Evolutionary conservation across 345 rosid genomes (phyloP).

Genomic region (Eucalyptus sp.): DNA sequence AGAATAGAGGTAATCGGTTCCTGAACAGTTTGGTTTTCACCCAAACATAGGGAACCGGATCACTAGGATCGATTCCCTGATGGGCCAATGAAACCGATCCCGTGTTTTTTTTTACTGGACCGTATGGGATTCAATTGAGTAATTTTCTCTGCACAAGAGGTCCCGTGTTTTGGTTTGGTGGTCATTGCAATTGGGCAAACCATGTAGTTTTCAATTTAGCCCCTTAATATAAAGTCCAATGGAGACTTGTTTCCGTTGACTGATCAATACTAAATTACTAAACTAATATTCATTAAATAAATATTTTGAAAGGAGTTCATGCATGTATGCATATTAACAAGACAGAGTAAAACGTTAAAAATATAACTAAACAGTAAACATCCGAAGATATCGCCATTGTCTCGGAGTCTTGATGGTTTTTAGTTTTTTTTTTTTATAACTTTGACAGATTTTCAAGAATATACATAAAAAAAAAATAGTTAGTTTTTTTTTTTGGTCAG

Average conservation of each 20-base stretch:
- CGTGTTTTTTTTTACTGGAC: accelerated
- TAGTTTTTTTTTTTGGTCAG: too few relatives aligned
- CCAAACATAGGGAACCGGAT: accelerated
- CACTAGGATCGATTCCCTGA: accelerated
- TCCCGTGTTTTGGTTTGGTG: too few relatives aligned
- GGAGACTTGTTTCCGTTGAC: not conserved
- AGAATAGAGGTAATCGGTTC: too few relatives aligned
- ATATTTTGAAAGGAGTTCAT: not conserved
- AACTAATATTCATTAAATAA: not conserved
- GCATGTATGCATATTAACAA: not conserved
- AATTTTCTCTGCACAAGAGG: too few relatives aligned
- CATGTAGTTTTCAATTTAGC: not conserved
- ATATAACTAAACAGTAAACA: not conserved
- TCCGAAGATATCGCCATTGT: accelerated
- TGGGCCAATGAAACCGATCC: too few relatives aligned
- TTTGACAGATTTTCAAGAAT: too few relatives aligned
- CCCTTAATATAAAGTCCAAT: constrained; percentile 7
- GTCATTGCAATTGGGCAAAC: too few relatives aligned
- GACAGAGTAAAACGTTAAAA: not conserved
- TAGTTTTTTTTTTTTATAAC: too few relatives aligned
- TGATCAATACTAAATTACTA: not conserved
- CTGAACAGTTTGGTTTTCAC: accelerated
- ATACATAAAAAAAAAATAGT: too few relatives aligned
- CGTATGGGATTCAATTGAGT: too few relatives aligned
- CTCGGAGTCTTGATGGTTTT: accelerated